phyloP scores from a whole-genome alignment of 2,329 filamentous ascomycete genomes.

The Daldinia eschscholtzii region DNA sequence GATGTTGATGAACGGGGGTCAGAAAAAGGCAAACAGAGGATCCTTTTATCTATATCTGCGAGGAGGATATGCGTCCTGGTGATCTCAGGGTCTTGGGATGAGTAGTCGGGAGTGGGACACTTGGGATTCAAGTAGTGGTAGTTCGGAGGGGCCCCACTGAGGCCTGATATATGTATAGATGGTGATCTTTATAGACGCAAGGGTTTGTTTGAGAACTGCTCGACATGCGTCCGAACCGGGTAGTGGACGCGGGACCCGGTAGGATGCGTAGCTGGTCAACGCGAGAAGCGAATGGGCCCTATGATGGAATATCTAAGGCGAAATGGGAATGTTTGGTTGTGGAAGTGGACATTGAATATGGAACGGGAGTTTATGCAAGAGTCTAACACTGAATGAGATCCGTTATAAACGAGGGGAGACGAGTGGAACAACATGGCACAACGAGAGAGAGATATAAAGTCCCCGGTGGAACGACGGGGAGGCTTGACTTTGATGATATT shows the following conservation, averaged over 20 bases:
- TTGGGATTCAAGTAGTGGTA: slow-evolving; percentile 44
- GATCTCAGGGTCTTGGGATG: slow-evolving; percentile 47
- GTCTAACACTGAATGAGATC: slow-evolving; percentile 43
- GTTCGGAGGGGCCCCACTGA: slow-evolving; percentile 48
- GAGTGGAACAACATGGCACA: slow-evolving; percentile 52
- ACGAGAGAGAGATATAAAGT: slow-evolving; percentile 44
- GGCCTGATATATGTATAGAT: slow-evolving; percentile 46
- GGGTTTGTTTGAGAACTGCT: slow-evolving; percentile 44
- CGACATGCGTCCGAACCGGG: slow-evolving; percentile 44
- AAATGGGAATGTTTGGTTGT: slow-evolving; percentile 39
- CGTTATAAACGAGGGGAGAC: slow-evolving; percentile 47
- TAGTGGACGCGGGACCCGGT: slow-evolving; percentile 44
- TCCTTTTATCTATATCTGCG: slow-evolving; percentile 46
- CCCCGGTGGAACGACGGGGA: slow-evolving; percentile 41
- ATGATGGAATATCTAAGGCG: slow-evolving; percentile 40
- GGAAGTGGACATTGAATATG: slow-evolving; percentile 32
- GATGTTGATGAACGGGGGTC: slow-evolving; percentile 11
- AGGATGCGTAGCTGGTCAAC: slow-evolving; percentile 36
- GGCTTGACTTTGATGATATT: slow-evolving; percentile 37
- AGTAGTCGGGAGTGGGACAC: slow-evolving; percentile 43
- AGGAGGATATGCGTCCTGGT: slow-evolving; percentile 36
- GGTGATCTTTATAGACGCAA: slow-evolving; percentile 45
- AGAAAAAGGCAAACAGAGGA: slow-evolving; percentile 30
- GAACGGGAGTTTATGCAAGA: slow-evolving; percentile 41
- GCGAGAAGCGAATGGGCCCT: slow-evolving; percentile 40